Evolutionary conservation across 805 yeast genomes (phyloP).

Genomic region (Kodamaea sagamina): DNA sequence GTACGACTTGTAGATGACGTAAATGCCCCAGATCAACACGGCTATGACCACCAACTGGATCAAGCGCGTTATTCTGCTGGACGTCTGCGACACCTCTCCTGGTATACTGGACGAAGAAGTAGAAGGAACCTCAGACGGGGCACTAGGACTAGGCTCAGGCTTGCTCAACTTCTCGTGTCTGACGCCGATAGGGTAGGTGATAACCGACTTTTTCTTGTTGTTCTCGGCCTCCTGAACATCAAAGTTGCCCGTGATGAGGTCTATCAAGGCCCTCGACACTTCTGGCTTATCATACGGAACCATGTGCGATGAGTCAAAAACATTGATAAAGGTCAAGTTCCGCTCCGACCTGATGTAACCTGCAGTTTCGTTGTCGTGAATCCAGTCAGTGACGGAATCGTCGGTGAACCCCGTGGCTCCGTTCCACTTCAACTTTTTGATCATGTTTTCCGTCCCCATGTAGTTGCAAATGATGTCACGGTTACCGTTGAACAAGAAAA

Average conservation of each 20-base stretch:
- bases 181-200: conserved; percentile 32
- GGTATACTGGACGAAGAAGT: not conserved
- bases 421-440: conserved; percentile 67
- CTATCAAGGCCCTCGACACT: conserved; percentile 69
- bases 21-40: conserved; percentile 43
- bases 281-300: conserved; percentile 82
- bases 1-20: conserved; percentile 39
- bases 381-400: conserved; percentile 39
- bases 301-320: conserved; percentile 87
- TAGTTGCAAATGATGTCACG: conserved; percentile 87
- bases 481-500: conserved; percentile 83
- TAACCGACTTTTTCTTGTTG: conserved; percentile 22
- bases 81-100: conserved; percentile 13
- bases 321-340: conserved; percentile 73
- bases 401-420: conserved; percentile 48
- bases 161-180: conserved; percentile 15
- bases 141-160: not conserved
- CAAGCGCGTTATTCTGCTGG: conserved; percentile 34
- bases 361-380: conserved; percentile 39
- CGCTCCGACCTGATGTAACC: conserved; percentile 52
- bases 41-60: conserved; percentile 42
- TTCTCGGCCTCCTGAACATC: conserved; percentile 21
- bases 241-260: conserved; percentile 42
- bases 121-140: conserved; percentile 6
- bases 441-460: conserved; percentile 68